Evolutionary conservation across 805 yeast genomes (phyloP).

Genomic region (Huiozyma sinensis): DNA sequence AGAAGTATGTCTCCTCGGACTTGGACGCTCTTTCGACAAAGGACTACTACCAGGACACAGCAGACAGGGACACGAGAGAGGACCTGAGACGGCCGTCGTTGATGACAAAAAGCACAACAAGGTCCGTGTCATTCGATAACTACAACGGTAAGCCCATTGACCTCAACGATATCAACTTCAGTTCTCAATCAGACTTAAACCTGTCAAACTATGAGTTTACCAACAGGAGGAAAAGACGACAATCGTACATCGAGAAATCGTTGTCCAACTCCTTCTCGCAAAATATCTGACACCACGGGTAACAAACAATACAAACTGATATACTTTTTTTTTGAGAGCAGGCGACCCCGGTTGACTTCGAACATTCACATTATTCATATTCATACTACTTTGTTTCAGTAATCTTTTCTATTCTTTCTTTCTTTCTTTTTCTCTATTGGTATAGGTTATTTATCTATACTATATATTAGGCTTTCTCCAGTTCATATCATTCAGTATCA

Average conservation of each 20-base stretch:
- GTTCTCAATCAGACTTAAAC: conserved; percentile 4
- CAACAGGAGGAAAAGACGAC: conserved; percentile 7
- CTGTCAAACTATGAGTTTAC: background rate
- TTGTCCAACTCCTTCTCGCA: conserved; percentile 13
- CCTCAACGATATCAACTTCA: background rate
- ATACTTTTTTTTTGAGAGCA: too few species aligned
- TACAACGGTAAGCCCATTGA: background rate
- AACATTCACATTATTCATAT: background rate
- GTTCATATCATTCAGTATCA: too few species aligned
- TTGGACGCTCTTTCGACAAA: conserved; percentile 17
- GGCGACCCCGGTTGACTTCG: too few species aligned
- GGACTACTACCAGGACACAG: background rate
- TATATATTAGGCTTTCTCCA: too few species aligned
- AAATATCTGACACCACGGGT: background rate
- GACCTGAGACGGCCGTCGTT: background rate
- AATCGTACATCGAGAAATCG: conserved; percentile 17
- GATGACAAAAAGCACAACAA: background rate
- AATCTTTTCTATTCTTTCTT: background rate
- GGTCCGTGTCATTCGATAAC: background rate
- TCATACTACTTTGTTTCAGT: background rate
- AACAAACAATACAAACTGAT: too few species aligned
- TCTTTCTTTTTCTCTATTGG: background rate
- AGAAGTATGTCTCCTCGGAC: conserved; percentile 20
- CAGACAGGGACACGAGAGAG: background rate
- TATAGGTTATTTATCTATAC: too few species aligned